Conservation (phyloP, 768 basidiomycete genomes). For the Lactarius tabidus region DNA sequence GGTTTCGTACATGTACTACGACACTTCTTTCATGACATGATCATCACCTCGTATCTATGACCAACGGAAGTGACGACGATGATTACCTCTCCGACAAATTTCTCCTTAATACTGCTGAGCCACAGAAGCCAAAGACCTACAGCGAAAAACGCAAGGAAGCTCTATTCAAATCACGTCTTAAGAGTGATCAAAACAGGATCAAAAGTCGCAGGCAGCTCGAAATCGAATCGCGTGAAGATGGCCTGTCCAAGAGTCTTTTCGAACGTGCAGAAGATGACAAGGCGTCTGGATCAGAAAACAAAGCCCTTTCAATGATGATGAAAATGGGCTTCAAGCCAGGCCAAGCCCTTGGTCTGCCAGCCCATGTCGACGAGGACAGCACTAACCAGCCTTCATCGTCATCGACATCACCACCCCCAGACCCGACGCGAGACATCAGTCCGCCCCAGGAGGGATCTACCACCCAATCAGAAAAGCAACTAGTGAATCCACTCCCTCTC, state of each 20-base stretch:
- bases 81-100: constrained; percentile 91
- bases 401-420: constrained; percentile 4
- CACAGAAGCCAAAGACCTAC: constrained; percentile 57
- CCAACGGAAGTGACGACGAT: constrained; percentile 58
- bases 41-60: constrained; percentile 41
- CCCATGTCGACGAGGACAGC: constrained; percentile 23
- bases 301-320: constrained; percentile 86
- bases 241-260: constrained; percentile 75
- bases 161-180: constrained; percentile 49
- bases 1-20: constrained; percentile 18
- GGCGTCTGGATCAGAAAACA: constrained; percentile 50
- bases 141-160: constrained; percentile 66
- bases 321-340: constrained; percentile 92
- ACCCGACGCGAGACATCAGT: neutral
- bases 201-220: constrained; percentile 70
- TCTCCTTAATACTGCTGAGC: constrained; percentile 41
- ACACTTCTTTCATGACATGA: constrained; percentile 18
- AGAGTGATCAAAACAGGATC: constrained; percentile 61
- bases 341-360: constrained; percentile 59
- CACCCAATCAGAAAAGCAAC: constrained; percentile 37
- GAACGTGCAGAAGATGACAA: constrained; percentile 67
- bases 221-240: constrained; percentile 71
- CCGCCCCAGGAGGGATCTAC: neutral
- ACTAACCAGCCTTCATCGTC: constrained; percentile 10
- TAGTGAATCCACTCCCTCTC: constrained; percentile 65